Conservation (phyloP, 2,329 filamentous ascomycete genomes). For the Verticillium isaacii region DNA sequence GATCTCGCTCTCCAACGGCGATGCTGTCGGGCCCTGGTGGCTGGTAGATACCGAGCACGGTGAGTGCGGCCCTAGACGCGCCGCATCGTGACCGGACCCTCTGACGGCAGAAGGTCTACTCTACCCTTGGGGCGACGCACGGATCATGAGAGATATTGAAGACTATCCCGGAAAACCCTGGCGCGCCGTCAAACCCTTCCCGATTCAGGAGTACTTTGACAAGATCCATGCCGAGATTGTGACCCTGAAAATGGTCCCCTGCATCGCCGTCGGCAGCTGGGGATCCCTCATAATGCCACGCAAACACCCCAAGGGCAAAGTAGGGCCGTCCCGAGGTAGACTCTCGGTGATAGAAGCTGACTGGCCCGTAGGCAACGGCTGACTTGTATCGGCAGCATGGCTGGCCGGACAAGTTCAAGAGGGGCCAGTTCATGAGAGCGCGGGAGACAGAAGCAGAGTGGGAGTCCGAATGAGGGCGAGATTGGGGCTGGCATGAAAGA, state of each 20-base stretch:
- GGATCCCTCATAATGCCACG: too few species aligned
- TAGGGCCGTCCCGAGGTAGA: too few species aligned
- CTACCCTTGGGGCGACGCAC: conserved; percentile 10
- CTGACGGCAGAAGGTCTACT: conserved; percentile 2
- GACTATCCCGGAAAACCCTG: conserved; percentile 6
- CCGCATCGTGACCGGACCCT: neutral
- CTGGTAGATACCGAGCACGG: conserved; percentile 8
- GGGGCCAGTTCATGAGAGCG: conserved; percentile 5
- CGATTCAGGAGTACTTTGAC: conserved; percentile 8
- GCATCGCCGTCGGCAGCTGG: too few species aligned
- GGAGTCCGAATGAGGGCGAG: neutral
- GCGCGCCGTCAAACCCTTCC: conserved; percentile 4
- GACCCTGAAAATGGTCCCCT: conserved; percentile 8
- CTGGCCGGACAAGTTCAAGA: conserved; percentile 8
- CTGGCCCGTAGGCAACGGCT: too few species aligned
- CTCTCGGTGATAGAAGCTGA: too few species aligned
- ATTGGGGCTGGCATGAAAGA: neutral
- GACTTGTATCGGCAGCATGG: conserved; percentile 5
- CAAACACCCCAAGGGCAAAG: too few species aligned
- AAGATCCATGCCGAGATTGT: conserved; percentile 7
- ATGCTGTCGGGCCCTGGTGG: conserved; percentile 9
- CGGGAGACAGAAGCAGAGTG: neutral
- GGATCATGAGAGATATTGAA: conserved; percentile 1
- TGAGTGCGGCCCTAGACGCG: neutral
- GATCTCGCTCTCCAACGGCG: conserved; percentile 11